Base-by-base conservation (phyloP, 1,284 basidiomycete genomes). In the Tausonia pullulans region DNA sequence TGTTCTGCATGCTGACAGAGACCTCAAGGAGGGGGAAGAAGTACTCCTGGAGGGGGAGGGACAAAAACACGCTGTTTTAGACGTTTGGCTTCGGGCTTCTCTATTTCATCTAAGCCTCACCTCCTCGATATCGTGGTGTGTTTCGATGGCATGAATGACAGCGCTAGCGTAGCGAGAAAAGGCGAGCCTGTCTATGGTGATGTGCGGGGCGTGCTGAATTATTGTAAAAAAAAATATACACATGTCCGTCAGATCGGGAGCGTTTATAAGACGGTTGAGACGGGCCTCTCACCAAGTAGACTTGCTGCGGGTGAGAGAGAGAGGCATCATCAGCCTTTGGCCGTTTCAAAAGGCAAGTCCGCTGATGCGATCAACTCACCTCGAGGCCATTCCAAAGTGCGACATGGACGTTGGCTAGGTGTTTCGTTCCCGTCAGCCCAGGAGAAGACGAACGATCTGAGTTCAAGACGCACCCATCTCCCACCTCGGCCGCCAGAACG, bases 401-500 rank as follows among this genome's bases (percentile, higher is more conserved):
- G 7, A 53, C 40, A 6, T 61, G 60, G 49, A 61, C n/a, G 60
- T 61, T 61, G 54, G 54, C 54, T 14, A 49, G 48, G 48, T 9
- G 9, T 8, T 14, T 9, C 9, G 8, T 14, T 49, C 8, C 8
- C 8, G 8, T 49, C 48, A 49, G 48, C 48, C 48, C 48, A 49
- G 48, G 48, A 8, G 48, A 49, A 9, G 48, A 49, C 48, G 48
- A 27, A 27, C 48, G 8, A 8, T 49, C 48, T 49, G 9, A 49
- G 3, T 8, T 49, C 8, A 14, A 49, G 14, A 14, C 8, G 48
- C 48, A 40, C 16, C 39, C 60, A 61, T 61, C 16, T 61, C 60
- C 60, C 60, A 61, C 16, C 60, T 61, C 39, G 59, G 60, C 10
- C 60, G 40, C 60, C 60, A 61, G 41, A 41, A 61, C 2, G 52